Conservation (phyloP, 1,139 yeast genomes). For the Yamadazyma atlantica region DNA sequence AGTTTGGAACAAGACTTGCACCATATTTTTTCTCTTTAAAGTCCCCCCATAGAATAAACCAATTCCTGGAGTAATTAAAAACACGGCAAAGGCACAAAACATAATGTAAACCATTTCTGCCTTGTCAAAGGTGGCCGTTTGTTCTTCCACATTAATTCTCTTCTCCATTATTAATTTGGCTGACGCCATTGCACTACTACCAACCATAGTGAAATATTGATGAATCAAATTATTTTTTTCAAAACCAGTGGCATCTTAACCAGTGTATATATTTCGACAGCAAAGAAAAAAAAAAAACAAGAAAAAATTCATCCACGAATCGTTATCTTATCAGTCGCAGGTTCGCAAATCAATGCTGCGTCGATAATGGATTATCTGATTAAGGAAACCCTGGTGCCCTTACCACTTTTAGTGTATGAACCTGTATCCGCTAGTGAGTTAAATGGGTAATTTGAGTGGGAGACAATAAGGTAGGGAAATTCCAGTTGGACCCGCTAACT, state of each 20-base stretch:
- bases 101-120: constrained; percentile 88
- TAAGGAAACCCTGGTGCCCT: too few species aligned
- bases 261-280: background rate
- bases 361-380: too few species aligned
- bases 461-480: too few species aligned
- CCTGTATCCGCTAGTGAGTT: too few species aligned
- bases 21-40: constrained; percentile 87
- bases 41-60: constrained; percentile 88
- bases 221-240: background rate
- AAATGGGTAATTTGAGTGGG: too few species aligned
- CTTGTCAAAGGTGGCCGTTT: constrained; percentile 42
- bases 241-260: background rate
- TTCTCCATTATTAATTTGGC: constrained; percentile 7
- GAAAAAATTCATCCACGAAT: background rate
- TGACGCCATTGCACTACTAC: constrained; percentile 6
- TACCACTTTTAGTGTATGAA: too few species aligned
- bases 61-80: constrained; percentile 88
- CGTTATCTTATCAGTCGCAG: background rate
- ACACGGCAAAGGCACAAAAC: constrained; percentile 75
- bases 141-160: constrained; percentile 10
- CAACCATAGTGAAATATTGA: constrained; percentile 3
- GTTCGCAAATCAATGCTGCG: too few species aligned
- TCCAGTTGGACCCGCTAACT: too few species aligned
- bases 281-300: background rate
- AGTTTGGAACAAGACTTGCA: constrained; percentile 87